Evolutionary conservation across 2,329 filamentous ascomycete species (phyloP).

Genomic region (Xenoacremonium recifei): DNA sequence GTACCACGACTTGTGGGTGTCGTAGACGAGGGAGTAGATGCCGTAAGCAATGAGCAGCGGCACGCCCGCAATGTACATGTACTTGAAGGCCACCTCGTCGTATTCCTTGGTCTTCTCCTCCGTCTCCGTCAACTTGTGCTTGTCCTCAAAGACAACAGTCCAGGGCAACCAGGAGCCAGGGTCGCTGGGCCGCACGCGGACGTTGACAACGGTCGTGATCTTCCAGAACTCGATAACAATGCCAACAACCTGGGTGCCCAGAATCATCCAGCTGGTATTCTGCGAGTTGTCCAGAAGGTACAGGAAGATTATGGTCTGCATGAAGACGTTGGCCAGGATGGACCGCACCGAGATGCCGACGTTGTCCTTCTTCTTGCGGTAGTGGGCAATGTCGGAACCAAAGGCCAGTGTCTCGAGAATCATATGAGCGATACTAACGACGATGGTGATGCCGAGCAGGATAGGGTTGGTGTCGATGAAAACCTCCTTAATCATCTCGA

Average conservation of each 20-base stretch:
- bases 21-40: slow-evolving; percentile 86
- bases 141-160: slow-evolving; percentile 85
- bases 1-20: slow-evolving; percentile 97
- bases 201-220: slow-evolving; percentile 90
- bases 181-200: slow-evolving; percentile 70
- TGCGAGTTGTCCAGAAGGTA: slow-evolving; percentile 97
- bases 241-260: slow-evolving; percentile 87
- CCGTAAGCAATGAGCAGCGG: slow-evolving; percentile 89
- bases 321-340: slow-evolving; percentile 95
- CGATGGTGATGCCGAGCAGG: slow-evolving; percentile 77
- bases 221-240: slow-evolving; percentile 78
- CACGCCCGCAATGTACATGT: slow-evolving; percentile 89
- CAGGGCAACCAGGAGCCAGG: slow-evolving; percentile 75
- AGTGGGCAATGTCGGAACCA: slow-evolving; percentile 96
- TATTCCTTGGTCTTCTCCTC: slow-evolving; percentile 99
- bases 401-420: slow-evolving; percentile 95
- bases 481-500: slow-evolving; percentile 96
- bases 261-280: slow-evolving; percentile 98
- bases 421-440: slow-evolving; percentile 88
- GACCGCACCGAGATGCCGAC: slow-evolving; percentile 94
- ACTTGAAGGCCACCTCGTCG: slow-evolving; percentile 95
- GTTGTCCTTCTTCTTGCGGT: slow-evolving; percentile 99
- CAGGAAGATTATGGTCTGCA: slow-evolving; percentile 94
- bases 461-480: slow-evolving; percentile 92
- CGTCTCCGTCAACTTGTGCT: slow-evolving; percentile 90